phyloP scores from a whole-genome alignment of 1,284 basidiomycete genomes.

The Trametes versicolor region DNA sequence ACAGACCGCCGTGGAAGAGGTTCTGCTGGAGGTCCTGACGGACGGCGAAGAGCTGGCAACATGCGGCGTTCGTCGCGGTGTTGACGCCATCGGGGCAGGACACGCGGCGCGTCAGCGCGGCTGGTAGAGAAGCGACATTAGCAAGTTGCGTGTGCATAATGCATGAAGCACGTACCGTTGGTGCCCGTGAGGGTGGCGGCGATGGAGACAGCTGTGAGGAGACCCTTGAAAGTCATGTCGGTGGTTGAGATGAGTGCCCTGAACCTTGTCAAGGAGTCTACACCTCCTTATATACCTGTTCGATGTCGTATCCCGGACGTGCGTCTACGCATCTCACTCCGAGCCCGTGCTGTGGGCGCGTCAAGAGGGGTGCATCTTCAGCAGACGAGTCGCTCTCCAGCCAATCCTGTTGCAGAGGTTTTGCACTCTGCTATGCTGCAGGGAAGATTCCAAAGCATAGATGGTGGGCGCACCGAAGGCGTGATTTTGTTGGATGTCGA shows the following conservation, averaged over 20 bases:
- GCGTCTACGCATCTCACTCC: no score
- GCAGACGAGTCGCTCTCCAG: no score
- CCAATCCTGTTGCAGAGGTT: no score
- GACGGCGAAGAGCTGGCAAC: no score
- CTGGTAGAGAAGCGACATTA: neutral
- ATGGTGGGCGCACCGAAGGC: neutral
- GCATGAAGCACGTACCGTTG: slow-evolving; percentile 3
- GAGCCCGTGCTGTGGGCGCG: no score
- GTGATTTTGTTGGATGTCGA: no score
- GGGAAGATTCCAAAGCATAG: neutral
- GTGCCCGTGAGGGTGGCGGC: slow-evolving; percentile 11
- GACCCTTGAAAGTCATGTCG: slow-evolving; percentile 18
- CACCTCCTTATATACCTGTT: slow-evolving; percentile 1
- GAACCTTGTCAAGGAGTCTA: neutral
- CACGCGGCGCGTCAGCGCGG: slow-evolving; percentile 20
- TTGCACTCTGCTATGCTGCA: no score
- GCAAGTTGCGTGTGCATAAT: neutral
- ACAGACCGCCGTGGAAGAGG: no score
- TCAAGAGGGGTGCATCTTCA: no score
- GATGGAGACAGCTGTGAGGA: slow-evolving; percentile 16
- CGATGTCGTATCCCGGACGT: no score
- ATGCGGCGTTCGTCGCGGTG: slow-evolving; percentile 23
- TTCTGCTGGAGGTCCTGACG: no score
- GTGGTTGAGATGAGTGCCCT: slow-evolving; percentile 5
- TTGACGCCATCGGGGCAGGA: slow-evolving; percentile 23